phyloP scores from a whole-genome alignment of 1,139 yeast species.

The Hansenula anomala region DNA sequence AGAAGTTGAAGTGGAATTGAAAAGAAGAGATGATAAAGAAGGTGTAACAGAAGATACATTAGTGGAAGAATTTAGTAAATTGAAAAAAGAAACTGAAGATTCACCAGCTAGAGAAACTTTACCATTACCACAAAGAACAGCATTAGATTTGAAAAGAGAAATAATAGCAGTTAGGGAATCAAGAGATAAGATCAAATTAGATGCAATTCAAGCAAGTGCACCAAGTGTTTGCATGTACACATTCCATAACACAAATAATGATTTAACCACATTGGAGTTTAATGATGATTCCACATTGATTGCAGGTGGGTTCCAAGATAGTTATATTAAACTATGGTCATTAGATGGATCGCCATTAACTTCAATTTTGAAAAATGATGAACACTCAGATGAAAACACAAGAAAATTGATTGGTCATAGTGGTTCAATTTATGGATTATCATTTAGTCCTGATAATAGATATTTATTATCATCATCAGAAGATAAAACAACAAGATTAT shows the following conservation, averaged over 20 bases:
- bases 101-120: constrained; percentile 71
- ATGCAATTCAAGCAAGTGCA: constrained; percentile 66
- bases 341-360: constrained; percentile 82
- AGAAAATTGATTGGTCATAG: constrained; percentile 86
- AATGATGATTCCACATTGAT: constrained; percentile 82
- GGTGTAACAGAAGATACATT: constrained; percentile 36
- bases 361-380: constrained; percentile 60
- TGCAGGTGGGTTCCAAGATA: constrained; percentile 94
- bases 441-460: constrained; percentile 87
- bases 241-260: constrained; percentile 90
- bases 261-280: constrained; percentile 77
- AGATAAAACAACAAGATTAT: constrained; percentile 85
- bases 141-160: constrained; percentile 73
- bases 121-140: constrained; percentile 83
- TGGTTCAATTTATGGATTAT: constrained; percentile 88
- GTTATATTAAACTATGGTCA: constrained; percentile 87
- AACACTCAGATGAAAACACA: constrained; percentile 38
- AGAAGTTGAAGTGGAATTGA: constrained; percentile 81
- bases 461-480: constrained; percentile 82
- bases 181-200: constrained; percentile 64
- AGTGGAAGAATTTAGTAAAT: constrained; percentile 42
- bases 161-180: constrained; percentile 79
- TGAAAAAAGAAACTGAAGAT: constrained; percentile 38
- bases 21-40: constrained; percentile 62
- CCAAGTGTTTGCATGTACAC: constrained; percentile 99